Conservation (phyloP, 1,284 basidiomycete genomes). For the Xanthoconium separans region DNA sequence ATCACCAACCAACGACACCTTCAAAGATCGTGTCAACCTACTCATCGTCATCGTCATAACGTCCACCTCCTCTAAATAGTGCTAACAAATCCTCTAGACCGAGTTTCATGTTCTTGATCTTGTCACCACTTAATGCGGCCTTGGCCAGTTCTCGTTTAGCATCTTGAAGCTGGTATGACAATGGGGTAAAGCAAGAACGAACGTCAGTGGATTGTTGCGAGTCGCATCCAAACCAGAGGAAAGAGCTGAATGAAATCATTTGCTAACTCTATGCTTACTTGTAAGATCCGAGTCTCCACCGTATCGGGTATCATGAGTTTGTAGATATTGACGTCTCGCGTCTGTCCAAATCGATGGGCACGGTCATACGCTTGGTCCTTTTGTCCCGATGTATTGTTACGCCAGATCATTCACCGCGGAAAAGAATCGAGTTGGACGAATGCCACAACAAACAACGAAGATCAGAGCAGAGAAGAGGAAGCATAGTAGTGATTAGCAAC, state of each 20-base stretch:
- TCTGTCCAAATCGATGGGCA: constrained; percentile 88
- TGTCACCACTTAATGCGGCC: constrained; percentile 87
- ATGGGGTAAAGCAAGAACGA: neutral
- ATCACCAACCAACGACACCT: neutral
- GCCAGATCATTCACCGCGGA: neutral
- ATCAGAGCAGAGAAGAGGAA: neutral
- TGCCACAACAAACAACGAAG: neutral
- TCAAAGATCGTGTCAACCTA: neutral
- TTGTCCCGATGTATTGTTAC: constrained; percentile 7
- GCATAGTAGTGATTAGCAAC: neutral
- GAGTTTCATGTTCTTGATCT: constrained; percentile 83
- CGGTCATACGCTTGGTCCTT: constrained; percentile 94
- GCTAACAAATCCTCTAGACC: constrained; percentile 82
- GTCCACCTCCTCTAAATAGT: constrained; percentile 61
- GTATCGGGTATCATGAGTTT: constrained; percentile 90
- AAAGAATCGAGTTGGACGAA: neutral
- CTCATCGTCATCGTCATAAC: constrained; percentile 44
- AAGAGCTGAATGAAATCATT: neutral
- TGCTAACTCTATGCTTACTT: constrained; percentile 36
- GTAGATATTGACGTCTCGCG: constrained; percentile 84
- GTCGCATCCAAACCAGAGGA: neutral
- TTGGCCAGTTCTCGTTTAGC: constrained; percentile 84
- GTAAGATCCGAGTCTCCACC: constrained; percentile 87
- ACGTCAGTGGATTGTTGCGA: neutral
- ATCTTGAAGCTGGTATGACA: constrained; percentile 62